Evolutionary conservation across 225 moss, liverwort and hornwort genomes (phyloP).

Genomic region (Marchantia paleacea): DNA sequence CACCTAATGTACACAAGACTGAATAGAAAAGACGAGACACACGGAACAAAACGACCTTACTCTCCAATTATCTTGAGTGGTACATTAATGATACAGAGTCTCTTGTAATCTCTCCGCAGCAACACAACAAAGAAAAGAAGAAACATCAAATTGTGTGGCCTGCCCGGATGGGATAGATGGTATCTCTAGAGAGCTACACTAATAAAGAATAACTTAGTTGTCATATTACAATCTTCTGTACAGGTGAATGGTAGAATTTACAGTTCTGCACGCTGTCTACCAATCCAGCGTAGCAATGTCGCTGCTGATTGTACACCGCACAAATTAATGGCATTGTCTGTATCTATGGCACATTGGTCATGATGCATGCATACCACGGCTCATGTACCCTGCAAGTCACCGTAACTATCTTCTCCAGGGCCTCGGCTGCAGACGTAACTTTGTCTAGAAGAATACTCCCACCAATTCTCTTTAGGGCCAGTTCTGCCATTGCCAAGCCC

Average conservation of each 20-base stretch:
- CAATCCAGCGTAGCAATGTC: slow-evolving; percentile 24
- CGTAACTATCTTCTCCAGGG: slow-evolving; percentile 63
- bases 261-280: slow-evolving; percentile 43
- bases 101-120: slow-evolving; percentile 5
- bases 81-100: slow-evolving; percentile 19
- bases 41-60: not conserved
- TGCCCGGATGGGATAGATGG: not conserved
- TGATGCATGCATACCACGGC: slow-evolving; percentile 82
- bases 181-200: slow-evolving; percentile 11
- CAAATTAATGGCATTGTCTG: slow-evolving; percentile 18
- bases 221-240: slow-evolving; percentile 34
- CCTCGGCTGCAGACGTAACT: slow-evolving; percentile 58
- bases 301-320: slow-evolving; percentile 28
- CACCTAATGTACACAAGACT: not conserved
- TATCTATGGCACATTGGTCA: slow-evolving; percentile 20
- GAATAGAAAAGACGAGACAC: not conserved
- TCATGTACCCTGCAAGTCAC: slow-evolving; percentile 81
- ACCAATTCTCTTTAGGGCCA: slow-evolving; percentile 77
- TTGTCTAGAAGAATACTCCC: slow-evolving; percentile 78
- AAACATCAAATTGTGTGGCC: slow-evolving; percentile 5
- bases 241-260: slow-evolving; percentile 40
- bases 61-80: slow-evolving; percentile 16
- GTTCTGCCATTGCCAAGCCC: slow-evolving; percentile 61
- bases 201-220: slow-evolving; percentile 19
- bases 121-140: not conserved